phyloP scores from a whole-genome alignment of 495 filamentous ascomycete species.

The Penicillium waksmanii region DNA sequence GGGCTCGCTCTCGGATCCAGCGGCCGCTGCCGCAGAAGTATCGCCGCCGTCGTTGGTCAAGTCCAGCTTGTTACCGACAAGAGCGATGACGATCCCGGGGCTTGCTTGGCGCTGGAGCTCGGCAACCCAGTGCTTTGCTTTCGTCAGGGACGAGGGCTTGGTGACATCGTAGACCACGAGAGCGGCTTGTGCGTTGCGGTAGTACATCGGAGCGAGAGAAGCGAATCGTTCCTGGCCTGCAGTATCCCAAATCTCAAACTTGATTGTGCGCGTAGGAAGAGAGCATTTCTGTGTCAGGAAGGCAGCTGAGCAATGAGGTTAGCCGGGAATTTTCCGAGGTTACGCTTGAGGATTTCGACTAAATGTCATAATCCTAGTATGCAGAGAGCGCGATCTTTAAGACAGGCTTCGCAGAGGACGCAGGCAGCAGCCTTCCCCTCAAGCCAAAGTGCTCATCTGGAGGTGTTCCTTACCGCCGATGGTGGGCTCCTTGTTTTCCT shows the following conservation, averaged over 20 bases:
- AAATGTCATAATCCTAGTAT: neutral
- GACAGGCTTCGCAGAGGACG: neutral
- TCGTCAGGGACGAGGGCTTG: slow-evolving; percentile 91
- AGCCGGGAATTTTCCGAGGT: slow-evolving; percentile 20
- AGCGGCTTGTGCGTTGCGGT: slow-evolving; percentile 98
- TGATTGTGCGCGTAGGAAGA: slow-evolving; percentile 94
- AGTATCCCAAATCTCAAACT: slow-evolving; percentile 99
- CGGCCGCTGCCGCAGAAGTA: slow-evolving; percentile 35
- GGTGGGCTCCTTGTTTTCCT: slow-evolving; percentile 99
- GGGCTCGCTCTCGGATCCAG: slow-evolving; percentile 31
- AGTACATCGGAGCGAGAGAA: slow-evolving; percentile 98
- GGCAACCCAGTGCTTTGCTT: slow-evolving; percentile 98
- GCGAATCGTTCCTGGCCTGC: slow-evolving; percentile 98
- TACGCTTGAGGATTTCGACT: neutral
- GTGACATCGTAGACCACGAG: slow-evolving; percentile 99
- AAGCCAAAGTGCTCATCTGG: slow-evolving; percentile 4
- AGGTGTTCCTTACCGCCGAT: slow-evolving; percentile 78
- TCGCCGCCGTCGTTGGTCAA: slow-evolving; percentile 64
- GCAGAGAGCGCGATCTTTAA: neutral
- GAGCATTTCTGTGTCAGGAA: slow-evolving; percentile 99
- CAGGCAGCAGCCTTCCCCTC: slow-evolving; percentile 11
- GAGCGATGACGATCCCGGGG: slow-evolving; percentile 94
- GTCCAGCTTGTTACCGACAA: slow-evolving; percentile 98
- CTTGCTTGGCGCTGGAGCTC: slow-evolving; percentile 97
- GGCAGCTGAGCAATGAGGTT: slow-evolving; percentile 66